Evolutionary conservation across 1,139 yeast genomes (phyloP).

Genomic region (Candida dubliniensis): DNA sequence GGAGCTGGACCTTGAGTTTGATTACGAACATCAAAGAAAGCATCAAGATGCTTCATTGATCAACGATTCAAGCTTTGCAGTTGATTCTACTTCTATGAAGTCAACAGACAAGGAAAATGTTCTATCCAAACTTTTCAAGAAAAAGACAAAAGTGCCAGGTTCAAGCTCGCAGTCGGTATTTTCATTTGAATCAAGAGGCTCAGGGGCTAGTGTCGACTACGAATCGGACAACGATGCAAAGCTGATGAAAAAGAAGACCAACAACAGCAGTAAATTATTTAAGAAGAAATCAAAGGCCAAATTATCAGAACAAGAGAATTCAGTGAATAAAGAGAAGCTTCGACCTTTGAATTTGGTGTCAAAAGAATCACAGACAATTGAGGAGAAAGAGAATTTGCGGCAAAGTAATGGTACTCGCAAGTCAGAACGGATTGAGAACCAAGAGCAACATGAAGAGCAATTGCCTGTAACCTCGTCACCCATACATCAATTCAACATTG

Average conservation of each 20-base stretch:
- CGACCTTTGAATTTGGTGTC: conserved; percentile 5
- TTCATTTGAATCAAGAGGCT: conserved; percentile 14
- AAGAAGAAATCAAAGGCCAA: conserved; percentile 13
- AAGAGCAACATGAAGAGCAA: neutral
- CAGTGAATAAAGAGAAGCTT: conserved; percentile 6
- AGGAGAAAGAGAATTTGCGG: conserved; percentile 12
- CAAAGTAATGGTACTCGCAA: neutral
- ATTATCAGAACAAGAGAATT: conserved; percentile 10
- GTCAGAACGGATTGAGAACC: neutral
- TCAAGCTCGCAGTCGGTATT: conserved; percentile 8
- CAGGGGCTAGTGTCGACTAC: conserved; percentile 30
- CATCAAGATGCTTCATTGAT: neutral
- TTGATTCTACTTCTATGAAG: conserved; percentile 7
- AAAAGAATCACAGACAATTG: conserved; percentile 5
- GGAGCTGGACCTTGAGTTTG: neutral
- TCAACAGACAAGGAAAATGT: conserved; percentile 39
- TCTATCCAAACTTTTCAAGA: conserved; percentile 45
- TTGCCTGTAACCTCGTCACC: neutral
- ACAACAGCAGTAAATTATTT: conserved; percentile 13
- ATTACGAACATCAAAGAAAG: neutral
- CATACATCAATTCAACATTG: conserved; percentile 5
- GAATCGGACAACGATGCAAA: conserved; percentile 28
- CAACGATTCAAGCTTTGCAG: neutral
- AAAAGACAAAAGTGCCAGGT: conserved; percentile 36
- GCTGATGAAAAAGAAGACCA: conserved; percentile 25